These are phyloP conservation scores for Sphagnum magellanicum DNA, from an alignment of 228 moss, liverwort and hornwort species.

Conservation along the genomic window DNA sequence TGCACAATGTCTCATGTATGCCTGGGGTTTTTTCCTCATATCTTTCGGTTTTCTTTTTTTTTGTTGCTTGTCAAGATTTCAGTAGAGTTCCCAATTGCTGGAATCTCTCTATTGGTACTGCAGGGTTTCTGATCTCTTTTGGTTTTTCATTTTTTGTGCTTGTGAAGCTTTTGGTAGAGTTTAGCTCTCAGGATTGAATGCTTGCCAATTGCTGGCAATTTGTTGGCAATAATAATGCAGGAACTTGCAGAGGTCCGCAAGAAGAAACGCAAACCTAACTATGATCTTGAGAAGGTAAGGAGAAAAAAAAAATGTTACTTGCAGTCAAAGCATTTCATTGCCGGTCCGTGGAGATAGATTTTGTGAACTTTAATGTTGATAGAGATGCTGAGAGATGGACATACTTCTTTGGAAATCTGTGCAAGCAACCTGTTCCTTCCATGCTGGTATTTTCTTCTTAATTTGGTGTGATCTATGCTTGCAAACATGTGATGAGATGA, in stretches of 20 bases:
- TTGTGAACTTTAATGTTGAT: no score
- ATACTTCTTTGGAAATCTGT: no score
- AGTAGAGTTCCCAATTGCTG: neutral
- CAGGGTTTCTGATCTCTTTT: neutral
- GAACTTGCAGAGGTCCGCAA: slow-evolving; percentile 56
- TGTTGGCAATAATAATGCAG: slow-evolving; percentile 6
- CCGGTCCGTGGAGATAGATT: no score
- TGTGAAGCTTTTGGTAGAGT: neutral
- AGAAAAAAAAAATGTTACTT: neutral
- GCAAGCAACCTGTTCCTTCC: no score
- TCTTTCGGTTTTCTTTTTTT: neutral
- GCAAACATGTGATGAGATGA: neutral
- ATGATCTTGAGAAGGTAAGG: slow-evolving; percentile 51
- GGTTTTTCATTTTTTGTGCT: neutral
- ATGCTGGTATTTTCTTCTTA: no score
- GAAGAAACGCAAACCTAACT: slow-evolving; percentile 55
- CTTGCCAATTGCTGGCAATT: neutral
- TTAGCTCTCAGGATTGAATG: neutral
- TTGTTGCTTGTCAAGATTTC: neutral
- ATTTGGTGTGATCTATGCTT: neutral
- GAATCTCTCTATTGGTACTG: neutral
- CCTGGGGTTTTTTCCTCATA: neutral
- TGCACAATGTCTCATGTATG: neutral
- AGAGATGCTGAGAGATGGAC: no score
- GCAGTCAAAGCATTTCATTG: no score